These are phyloP conservation scores for Fusarium caatingaense DNA, from an alignment of 2,329 filamentous ascomycete species.

Conservation along the genomic window DNA sequence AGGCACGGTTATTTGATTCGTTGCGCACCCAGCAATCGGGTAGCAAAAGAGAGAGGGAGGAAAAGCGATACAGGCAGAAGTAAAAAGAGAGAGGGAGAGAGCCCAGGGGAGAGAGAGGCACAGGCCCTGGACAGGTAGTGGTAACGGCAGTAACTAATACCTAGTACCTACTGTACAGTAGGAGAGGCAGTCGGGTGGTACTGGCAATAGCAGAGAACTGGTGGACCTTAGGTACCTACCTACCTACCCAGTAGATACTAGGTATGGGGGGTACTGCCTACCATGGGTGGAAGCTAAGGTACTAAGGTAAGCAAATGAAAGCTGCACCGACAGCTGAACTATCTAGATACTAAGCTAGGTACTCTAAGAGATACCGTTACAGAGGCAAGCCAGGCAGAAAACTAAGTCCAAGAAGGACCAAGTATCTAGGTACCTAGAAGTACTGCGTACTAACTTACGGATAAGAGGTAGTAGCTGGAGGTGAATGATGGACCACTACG, in stretches of 20 bases:
- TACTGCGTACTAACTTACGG: too few species aligned
- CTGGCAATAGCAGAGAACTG: slow-evolving; percentile 5
- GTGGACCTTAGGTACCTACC: neutral
- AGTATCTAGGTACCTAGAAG: neutral
- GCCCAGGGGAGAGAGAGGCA: slow-evolving; percentile 9
- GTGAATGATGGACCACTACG: neutral
- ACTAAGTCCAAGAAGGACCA: slow-evolving; percentile 18
- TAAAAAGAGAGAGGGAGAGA: neutral
- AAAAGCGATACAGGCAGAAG: slow-evolving; percentile 1
- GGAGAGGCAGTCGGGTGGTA: neutral
- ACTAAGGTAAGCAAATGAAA: neutral
- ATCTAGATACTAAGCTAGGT: too few species aligned
- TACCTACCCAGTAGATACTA: neutral
- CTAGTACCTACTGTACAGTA: neutral
- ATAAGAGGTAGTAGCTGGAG: too few species aligned
- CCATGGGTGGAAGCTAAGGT: neutral
- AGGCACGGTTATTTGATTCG: slow-evolving; percentile 23
- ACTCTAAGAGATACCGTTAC: neutral
- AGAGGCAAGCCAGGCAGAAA: slow-evolving; percentile 36
- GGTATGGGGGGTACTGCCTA: neutral
- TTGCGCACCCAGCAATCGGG: slow-evolving; percentile 3
- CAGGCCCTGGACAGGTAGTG: slow-evolving; percentile 17
- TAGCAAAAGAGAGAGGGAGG: slow-evolving; percentile 3
- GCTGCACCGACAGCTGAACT: slow-evolving; percentile 14
- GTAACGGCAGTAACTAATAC: neutral